These are phyloP conservation scores for Pichia sp. DNA, from an alignment of 1,139 yeast genomes.

Conservation along the genomic window DNA sequence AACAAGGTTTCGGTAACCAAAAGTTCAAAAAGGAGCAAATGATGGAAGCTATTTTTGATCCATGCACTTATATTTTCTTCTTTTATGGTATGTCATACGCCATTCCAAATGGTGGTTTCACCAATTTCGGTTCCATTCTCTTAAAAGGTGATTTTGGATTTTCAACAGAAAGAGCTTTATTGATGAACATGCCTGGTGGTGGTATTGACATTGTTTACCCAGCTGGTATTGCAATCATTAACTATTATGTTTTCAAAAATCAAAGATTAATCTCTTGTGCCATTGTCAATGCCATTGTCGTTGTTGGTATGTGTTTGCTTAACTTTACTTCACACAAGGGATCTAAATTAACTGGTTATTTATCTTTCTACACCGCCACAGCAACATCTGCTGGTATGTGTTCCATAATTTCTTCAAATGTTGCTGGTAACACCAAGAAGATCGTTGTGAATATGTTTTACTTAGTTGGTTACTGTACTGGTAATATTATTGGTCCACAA, in stretches of 20 bases:
- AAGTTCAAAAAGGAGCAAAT: constrained; percentile 36
- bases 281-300: constrained; percentile 13
- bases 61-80: constrained; percentile 32
- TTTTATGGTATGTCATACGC: constrained; percentile 35
- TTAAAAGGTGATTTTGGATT: constrained; percentile 35
- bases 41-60: constrained; percentile 33
- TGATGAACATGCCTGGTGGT: constrained; percentile 39
- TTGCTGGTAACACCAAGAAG: constrained; percentile 48
- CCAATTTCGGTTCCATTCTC: constrained; percentile 40
- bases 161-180: constrained; percentile 28
- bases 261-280: constrained; percentile 13
- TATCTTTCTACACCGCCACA: constrained; percentile 32
- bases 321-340: constrained; percentile 23
- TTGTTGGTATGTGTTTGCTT: constrained; percentile 17
- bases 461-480: constrained; percentile 56
- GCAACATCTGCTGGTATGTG: constrained; percentile 32
- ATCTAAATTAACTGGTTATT: constrained; percentile 44
- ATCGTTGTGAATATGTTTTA: constrained; percentile 54
- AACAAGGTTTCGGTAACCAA: constrained; percentile 42
- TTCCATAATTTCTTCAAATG: constrained; percentile 43
- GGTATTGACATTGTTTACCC: constrained; percentile 38
- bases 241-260: constrained; percentile 22
- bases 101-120: constrained; percentile 39
- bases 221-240: constrained; percentile 36
- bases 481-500: constrained; percentile 60